phyloP scores from a whole-genome alignment of 1,284 basidiomycete genomes.

The Cryptococcus maquisensis region DNA sequence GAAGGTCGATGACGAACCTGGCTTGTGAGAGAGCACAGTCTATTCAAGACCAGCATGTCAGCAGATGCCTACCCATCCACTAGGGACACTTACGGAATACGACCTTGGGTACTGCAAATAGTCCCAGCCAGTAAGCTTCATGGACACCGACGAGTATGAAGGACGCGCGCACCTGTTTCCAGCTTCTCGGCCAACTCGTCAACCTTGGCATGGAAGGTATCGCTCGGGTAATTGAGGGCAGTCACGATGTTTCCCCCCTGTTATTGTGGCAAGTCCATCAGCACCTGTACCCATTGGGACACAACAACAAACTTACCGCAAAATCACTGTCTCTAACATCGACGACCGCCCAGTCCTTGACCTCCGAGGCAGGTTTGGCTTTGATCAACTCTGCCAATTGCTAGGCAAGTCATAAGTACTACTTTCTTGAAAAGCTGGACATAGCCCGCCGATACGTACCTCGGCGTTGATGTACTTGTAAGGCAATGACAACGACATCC shows the following conservation, averaged over 20 bases:
- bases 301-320: slow-evolving; percentile 26
- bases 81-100: slow-evolving; percentile 41
- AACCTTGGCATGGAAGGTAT: slow-evolving; percentile 35
- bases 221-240: slow-evolving; percentile 43
- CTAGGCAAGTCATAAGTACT: slow-evolving; percentile 12
- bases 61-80: too few relatives aligned
- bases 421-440: not conserved
- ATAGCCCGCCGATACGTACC: slow-evolving; percentile 15
- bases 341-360: slow-evolving; percentile 39
- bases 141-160: not conserved
- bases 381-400: slow-evolving; percentile 46
- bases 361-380: slow-evolving; percentile 22
- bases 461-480: slow-evolving; percentile 45
- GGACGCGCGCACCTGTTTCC: slow-evolving; percentile 26
- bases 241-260: slow-evolving; percentile 49
- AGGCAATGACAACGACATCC: slow-evolving; percentile 34
- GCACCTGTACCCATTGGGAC: not conserved
- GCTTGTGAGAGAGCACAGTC: slow-evolving; percentile 48
- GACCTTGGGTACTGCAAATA: slow-evolving; percentile 36
- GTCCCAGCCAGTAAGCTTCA: not conserved
- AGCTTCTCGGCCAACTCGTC: slow-evolving; percentile 37
- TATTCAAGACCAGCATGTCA: slow-evolving; percentile 5
- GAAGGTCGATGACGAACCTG: slow-evolving; percentile 22
- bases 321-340: slow-evolving; percentile 49
- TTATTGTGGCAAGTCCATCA: not conserved